phyloP scores from a whole-genome alignment of 139 green algal genomes.

The Chlamydomonas applanata region DNA sequence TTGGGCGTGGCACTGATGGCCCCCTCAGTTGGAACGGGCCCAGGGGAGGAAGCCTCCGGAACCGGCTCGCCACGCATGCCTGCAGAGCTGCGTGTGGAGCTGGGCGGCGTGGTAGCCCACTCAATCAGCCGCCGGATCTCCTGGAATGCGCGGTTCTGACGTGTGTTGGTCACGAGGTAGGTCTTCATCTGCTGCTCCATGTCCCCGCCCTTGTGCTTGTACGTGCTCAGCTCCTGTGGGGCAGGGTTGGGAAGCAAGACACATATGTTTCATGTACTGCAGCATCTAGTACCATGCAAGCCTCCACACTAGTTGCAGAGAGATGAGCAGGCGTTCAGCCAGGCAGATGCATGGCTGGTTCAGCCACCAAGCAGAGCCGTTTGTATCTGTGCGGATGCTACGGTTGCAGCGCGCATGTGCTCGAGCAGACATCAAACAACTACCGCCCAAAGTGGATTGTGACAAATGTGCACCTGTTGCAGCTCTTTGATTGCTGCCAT shows the following conservation, averaged over 20 bases:
- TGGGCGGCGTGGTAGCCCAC: constrained; percentile 27
- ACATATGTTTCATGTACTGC: no score
- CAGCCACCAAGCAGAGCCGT: no score
- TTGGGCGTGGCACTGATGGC: background rate
- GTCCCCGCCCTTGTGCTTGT: background rate
- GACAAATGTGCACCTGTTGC: constrained; percentile 1
- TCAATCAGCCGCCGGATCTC: constrained; percentile 34
- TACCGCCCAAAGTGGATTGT: no score
- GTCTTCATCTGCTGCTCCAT: constrained; percentile 25
- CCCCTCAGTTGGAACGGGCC: no score
- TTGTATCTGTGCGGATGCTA: background rate
- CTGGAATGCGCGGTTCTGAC: constrained; percentile 19
- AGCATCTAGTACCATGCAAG: no score
- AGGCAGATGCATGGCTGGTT: no score
- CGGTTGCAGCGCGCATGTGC: background rate
- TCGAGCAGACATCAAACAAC: background rate
- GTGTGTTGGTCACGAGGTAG: constrained; percentile 23
- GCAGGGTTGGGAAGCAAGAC: background rate
- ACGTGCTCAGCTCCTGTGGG: constrained; percentile 8
- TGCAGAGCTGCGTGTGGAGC: constrained; percentile 8
- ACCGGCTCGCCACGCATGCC: background rate
- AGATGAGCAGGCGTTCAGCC: no score
- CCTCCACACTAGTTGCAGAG: no score
- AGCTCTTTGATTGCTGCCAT: background rate
- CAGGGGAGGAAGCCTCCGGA: no score